Conservation (phyloP, 2,329 filamentous ascomycete genomes). For the Parascedosporium putredinis region DNA sequence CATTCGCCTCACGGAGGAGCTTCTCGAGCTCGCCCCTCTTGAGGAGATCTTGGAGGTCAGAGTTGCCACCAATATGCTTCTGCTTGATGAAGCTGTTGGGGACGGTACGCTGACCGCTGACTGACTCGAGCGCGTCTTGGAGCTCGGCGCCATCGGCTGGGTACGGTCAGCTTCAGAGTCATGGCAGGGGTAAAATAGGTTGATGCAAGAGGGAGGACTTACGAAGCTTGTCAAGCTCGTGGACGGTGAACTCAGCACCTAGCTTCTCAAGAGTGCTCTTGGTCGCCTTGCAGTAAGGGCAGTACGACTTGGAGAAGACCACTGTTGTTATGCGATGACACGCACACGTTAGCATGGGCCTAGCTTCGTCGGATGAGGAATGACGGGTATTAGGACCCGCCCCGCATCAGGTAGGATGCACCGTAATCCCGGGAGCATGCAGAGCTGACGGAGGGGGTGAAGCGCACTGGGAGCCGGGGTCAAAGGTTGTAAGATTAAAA, state of each 20-base stretch:
- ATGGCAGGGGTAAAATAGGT: neutral
- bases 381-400: neutral
- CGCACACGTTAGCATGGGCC: neutral
- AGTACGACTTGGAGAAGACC: constrained; percentile 96
- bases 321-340: constrained; percentile 39
- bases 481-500: constrained; percentile 17
- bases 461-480: too few relatives aligned
- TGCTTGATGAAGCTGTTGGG: constrained; percentile 90
- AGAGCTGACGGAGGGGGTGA: too few relatives aligned
- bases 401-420: too few relatives aligned
- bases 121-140: constrained; percentile 70
- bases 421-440: too few relatives aligned
- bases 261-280: constrained; percentile 64
- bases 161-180: neutral
- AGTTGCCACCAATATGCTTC: constrained; percentile 95
- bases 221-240: constrained; percentile 84
- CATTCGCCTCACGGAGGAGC: constrained; percentile 32
- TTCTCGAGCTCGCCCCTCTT: constrained; percentile 26
- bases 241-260: constrained; percentile 60
- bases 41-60: constrained; percentile 60
- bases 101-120: constrained; percentile 78
- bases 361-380: neutral
- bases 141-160: constrained; percentile 72
- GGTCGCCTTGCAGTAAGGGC: constrained; percentile 77
- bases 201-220: constrained; percentile 28